Conservation (phyloP, 2,329 filamentous ascomycete genomes). For the Diplodia corticola region DNA sequence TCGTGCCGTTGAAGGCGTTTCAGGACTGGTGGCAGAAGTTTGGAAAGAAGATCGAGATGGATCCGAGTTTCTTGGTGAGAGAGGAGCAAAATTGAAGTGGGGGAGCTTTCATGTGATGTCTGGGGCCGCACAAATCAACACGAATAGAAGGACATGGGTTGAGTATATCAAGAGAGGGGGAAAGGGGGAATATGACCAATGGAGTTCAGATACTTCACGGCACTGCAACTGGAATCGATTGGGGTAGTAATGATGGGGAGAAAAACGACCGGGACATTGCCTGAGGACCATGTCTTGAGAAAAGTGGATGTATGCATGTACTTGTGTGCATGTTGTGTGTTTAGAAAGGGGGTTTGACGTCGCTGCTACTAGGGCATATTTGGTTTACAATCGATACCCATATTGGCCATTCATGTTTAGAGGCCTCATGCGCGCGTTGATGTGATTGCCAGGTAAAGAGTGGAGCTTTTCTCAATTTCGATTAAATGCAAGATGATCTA, state of each 20-base stretch:
- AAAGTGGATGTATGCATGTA: neutral
- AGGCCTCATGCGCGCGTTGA: neutral
- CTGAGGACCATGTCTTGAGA: neutral
- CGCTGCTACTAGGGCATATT: neutral
- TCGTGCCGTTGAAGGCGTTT: constrained; percentile 91
- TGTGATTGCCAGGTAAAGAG: no score
- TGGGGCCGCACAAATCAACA: no score
- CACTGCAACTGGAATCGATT: neutral
- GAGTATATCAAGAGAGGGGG: no score
- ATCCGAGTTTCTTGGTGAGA: constrained; percentile 86
- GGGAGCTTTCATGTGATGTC: neutral
- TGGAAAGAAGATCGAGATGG: constrained; percentile 78
- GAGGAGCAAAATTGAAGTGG: constrained; percentile 40
- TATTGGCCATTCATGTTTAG: neutral
- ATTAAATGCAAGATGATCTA: no score
- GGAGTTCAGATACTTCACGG: neutral
- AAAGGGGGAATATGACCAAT: neutral
- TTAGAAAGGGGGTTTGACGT: neutral
- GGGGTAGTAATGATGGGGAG: neutral
- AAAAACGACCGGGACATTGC: neutral
- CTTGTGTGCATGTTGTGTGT: neutral
- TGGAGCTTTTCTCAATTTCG: no score
- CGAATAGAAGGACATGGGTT: no score
- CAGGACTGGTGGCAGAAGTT: constrained; percentile 99
- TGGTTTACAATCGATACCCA: neutral